A percentile compares a stretch with the other conserved stretches of the same genome.
Conservation (phyloP, 352 stramenopile species). For the Phytophthora boehmeriae region DNA sequence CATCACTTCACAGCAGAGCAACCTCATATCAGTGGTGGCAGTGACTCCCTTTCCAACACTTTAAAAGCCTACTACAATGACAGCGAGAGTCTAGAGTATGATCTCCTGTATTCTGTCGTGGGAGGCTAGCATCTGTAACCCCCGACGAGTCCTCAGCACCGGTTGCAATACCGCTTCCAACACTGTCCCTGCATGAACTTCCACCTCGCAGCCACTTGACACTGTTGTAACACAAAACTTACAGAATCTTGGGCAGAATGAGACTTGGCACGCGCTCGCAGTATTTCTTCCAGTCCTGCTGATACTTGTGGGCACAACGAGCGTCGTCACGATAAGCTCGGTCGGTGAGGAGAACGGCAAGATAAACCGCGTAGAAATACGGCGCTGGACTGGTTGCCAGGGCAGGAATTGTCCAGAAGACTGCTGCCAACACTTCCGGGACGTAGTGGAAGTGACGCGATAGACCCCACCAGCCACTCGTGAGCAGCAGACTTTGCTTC, state of each 20-base stretch:
- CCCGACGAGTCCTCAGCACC: no score
- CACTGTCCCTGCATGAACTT: no score
- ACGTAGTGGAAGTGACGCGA: constrained; percentile 96
- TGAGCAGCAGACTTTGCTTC: constrained; percentile 92
- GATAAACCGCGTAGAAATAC: constrained; percentile 92
- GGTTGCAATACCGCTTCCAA: no score
- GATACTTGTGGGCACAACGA: constrained; percentile 96
- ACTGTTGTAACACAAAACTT: no score
- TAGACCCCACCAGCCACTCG: constrained; percentile 94
- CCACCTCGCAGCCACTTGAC: no score
- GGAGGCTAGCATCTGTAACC: no score
- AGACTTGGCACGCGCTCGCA: constrained; percentile 86
- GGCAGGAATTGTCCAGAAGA: constrained; percentile 80
- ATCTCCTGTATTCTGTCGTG: no score
- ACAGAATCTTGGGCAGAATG: constrained; percentile 88
- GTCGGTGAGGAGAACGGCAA: constrained; percentile 95
- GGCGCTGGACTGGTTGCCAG: constrained; percentile 64
- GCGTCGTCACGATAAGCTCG: constrained; percentile 95
- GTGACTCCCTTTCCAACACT: no score
- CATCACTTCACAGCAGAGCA: no score
- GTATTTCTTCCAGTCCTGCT: constrained; percentile 95
- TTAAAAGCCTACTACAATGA: no score
- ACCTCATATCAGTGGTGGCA: no score
- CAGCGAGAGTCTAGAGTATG: no score
- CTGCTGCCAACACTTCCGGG: constrained; percentile 88